A percentile compares a stretch with the other conserved stretches of the same genome.
These are phyloP conservation scores for Saccharomycopsis schoenii DNA, from an alignment of 805 yeast species.

Conservation along the genomic window DNA sequence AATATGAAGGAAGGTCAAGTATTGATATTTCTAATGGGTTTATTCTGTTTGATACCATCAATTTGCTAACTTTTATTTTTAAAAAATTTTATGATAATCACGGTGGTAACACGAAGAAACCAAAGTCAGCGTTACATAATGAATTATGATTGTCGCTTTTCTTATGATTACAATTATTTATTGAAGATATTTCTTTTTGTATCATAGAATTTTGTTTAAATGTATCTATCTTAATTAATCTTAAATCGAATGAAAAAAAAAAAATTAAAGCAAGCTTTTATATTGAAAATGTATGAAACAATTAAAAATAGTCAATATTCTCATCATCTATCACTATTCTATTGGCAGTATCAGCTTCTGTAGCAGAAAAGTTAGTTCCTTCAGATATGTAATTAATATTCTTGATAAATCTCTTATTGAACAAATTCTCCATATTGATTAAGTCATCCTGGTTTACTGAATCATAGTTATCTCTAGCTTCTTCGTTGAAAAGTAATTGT, in stretches of 20 bases:
- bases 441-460: neutral
- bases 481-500: conserved; percentile 7
- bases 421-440: conserved; percentile 5
- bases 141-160: neutral
- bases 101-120: neutral
- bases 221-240: no score
- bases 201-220: neutral
- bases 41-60: conserved; percentile 60
- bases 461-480: neutral
- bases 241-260: neutral
- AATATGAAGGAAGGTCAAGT: conserved; percentile 52
- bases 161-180: neutral
- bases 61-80: conserved; percentile 60
- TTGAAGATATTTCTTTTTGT: neutral
- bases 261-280: neutral
- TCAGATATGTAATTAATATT: conserved; percentile 1
- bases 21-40: conserved; percentile 55
- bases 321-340: neutral
- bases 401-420: conserved; percentile 11
- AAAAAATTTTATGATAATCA: conserved; percentile 55
- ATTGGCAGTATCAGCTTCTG: neutral
- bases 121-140: neutral
- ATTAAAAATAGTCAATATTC: neutral
- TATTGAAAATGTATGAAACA: neutral
- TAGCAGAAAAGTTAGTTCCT: neutral